Base-by-base conservation (phyloP, 331 rosid species). In the Rosa hybrid region DNA sequence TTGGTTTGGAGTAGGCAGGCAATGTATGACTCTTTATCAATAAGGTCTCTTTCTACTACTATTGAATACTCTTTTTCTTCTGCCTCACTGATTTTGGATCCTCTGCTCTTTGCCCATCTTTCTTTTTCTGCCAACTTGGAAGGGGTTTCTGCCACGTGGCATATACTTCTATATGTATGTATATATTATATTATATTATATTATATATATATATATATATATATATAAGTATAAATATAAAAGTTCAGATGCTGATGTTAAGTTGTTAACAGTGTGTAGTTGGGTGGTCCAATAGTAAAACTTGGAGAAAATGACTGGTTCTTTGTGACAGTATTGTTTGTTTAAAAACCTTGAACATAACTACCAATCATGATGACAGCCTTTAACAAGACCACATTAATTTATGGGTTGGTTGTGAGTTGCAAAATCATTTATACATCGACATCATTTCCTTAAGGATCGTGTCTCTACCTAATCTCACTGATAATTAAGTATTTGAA, bases 31-130 rank as follows among this genome's bases (percentile, higher is more conserved):
- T 1, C 64, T 45, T 74, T 82, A 48, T 74, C 51, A 48, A 60
- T 85, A 65, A 79, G 71, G 69, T 57, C 82, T 16, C 42, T 60
- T 60, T 69, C 74, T 75, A 18, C 72, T 39, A 68, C 49, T 8
- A 34, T 65, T 34, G 71, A 38, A 34, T 62, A 62, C 8, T 18
- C 51, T 8, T 63, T 74, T 46, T 42, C 5, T 65, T 72, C 34
- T 49, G 74, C 79, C 69, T 18, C 80, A 67, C 76, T 62, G 84
- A 80, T 84, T 85, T 80, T 83, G 25, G 81, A 78, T 82, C 56
- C 75, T 72, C n/a, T 53, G 75, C 75, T 64, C 67, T 81, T 77
- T 71, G 63, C 59, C 18, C 57, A 48, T 34, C 56, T 39, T 76
- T 56, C 74, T 59, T 27, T 59, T 62, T 5, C 30, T 74, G 53